Evolutionary conservation across 1,284 basidiomycete species (phyloP).

Genomic region (Ustilago trichophora): DNA sequence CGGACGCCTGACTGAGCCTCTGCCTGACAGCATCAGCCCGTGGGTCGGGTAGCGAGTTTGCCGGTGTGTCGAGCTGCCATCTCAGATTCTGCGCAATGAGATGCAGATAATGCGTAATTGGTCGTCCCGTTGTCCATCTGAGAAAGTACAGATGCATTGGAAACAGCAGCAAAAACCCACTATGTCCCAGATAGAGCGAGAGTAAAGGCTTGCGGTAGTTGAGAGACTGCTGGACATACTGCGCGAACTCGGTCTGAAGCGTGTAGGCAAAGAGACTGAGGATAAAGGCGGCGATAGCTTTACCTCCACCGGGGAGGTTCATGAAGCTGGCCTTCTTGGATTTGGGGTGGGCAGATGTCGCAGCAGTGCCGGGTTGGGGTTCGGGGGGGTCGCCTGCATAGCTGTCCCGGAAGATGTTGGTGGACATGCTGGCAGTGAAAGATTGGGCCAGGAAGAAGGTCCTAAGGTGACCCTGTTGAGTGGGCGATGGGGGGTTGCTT

Average conservation of each 20-base stretch:
- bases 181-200: constrained; percentile 62
- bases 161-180: constrained; percentile 56
- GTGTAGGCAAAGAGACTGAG: constrained; percentile 61
- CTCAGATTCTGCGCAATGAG: constrained; percentile 55
- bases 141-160: constrained; percentile 59
- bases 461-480: background rate
- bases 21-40: constrained; percentile 35
- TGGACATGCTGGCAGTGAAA: constrained; percentile 16
- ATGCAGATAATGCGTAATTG: constrained; percentile 49
- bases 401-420: constrained; percentile 47
- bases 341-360: background rate
- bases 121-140: constrained; percentile 27
- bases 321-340: constrained; percentile 23
- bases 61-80: constrained; percentile 54
- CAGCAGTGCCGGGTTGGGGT: background rate
- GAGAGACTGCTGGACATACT: constrained; percentile 61
- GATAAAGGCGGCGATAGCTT: constrained; percentile 56
- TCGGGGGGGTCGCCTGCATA: constrained; percentile 8
- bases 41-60: constrained; percentile 22
- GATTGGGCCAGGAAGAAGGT: too few relatives aligned
- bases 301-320: constrained; percentile 38
- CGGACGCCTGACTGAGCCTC: constrained; percentile 34
- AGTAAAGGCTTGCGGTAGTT: constrained; percentile 63
- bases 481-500: background rate
- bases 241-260: constrained; percentile 63